Evolutionary conservation across 2,329 filamentous ascomycete genomes (phyloP).

Genomic region (Fusarium siculi): DNA sequence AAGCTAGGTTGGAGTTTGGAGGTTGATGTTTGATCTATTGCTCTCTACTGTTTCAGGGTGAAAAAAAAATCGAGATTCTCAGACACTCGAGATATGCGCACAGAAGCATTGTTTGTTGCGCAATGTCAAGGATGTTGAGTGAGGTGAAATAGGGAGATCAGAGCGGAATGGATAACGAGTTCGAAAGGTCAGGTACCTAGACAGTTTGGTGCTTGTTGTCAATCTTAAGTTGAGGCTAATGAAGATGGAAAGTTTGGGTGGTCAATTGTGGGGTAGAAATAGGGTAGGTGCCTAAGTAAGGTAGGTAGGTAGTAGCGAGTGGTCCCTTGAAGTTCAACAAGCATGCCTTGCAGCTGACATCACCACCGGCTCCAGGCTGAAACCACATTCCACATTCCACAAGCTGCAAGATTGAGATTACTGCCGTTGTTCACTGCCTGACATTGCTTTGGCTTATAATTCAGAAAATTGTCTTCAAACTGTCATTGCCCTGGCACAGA

Average conservation of each 20-base stretch:
- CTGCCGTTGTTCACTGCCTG: not conserved
- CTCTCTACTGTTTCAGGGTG: slow-evolving; percentile 7
- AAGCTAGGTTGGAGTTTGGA: not conserved
- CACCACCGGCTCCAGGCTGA: slow-evolving; percentile 18
- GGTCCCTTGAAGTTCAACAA: slow-evolving; percentile 10
- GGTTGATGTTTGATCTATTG: not conserved
- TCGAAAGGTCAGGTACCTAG: not conserved
- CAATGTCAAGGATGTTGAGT: not conserved
- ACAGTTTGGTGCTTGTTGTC: not conserved
- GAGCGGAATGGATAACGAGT: not conserved
- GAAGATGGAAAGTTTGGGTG: slow-evolving; percentile 29
- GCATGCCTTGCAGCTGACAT: slow-evolving; percentile 36
- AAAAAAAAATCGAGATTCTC: slow-evolving; percentile 12
- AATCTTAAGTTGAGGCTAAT: slow-evolving; percentile 13
- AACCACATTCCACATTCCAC: not conserved
- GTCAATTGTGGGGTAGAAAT: slow-evolving; percentile 31
- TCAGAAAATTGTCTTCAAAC: not conserved
- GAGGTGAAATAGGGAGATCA: not conserved
- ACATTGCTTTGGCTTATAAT: not conserved
- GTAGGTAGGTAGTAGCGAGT: slow-evolving; percentile 12
- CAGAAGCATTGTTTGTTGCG: slow-evolving; percentile 24
- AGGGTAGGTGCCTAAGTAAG: slow-evolving; percentile 1
- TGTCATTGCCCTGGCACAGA: slow-evolving; percentile 35
- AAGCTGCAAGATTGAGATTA: not conserved
- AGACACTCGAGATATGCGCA: slow-evolving; percentile 2